A percentile compares a stretch with the other conserved stretches of the same genome.
These are phyloP conservation scores for Phragmites australis DNA, from an alignment of 176 grass and related monocot genomes.

Conservation along the genomic window DNA sequence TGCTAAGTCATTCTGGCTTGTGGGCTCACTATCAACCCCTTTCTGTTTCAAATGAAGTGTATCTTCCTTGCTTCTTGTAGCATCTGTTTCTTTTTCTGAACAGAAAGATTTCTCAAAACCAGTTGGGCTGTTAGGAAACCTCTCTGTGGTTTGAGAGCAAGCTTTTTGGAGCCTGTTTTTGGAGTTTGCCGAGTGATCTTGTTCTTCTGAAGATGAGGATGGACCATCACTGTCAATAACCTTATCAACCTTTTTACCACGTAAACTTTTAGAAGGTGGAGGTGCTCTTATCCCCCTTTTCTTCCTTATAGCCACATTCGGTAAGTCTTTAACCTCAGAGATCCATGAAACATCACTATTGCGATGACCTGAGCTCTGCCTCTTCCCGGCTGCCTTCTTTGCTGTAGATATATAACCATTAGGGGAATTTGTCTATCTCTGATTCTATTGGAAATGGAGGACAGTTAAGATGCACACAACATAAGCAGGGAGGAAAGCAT, in stretches of 20 bases:
- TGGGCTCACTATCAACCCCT: background rate
- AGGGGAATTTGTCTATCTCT: background rate
- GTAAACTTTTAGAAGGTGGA: conserved; percentile 37
- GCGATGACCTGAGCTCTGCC: background rate
- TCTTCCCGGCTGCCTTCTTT: conserved; percentile 1
- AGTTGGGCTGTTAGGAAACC: background rate
- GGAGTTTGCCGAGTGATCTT: conserved; percentile 23
- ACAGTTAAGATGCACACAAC: conserved; percentile 8
- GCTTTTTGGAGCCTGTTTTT: conserved; percentile 5
- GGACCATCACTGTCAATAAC: conserved; percentile 30
- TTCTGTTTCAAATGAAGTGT: conserved; percentile 1
- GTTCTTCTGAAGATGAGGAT: conserved; percentile 37
- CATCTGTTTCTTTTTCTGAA: no score
- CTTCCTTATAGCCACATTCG: conserved; percentile 44
- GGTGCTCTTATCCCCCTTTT: conserved; percentile 38
- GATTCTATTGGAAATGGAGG: conserved; percentile 16
- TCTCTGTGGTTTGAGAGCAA: conserved; percentile 16
- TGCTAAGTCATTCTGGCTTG: background rate
- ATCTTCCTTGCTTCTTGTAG: conserved; percentile 24
- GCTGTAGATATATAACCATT: conserved; percentile 26
- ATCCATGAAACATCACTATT: conserved; percentile 40
- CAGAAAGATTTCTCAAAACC: no score
- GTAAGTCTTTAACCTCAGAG: conserved; percentile 30
- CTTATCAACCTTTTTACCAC: conserved; percentile 40
- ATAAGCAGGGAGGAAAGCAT: conserved; percentile 26